Evolutionary conservation across 371 early-diverging fungal species (phyloP).

Genomic region (Coemansia sp.): DNA sequence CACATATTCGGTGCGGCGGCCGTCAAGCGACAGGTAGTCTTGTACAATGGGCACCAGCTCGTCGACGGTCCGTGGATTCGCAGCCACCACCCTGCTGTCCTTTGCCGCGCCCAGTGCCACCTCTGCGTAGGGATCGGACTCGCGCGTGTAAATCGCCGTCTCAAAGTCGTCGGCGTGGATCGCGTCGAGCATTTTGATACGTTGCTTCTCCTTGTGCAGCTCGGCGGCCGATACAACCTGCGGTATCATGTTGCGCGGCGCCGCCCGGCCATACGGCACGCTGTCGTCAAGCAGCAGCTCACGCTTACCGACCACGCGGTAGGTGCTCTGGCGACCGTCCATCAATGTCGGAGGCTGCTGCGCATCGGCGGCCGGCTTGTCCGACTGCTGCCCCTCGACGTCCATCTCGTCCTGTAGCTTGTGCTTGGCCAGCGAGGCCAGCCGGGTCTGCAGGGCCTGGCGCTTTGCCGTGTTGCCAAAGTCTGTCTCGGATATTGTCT

Average conservation of each 20-base stretch:
- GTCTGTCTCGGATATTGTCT: conserved; percentile 32
- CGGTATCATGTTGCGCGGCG: conserved; percentile 21
- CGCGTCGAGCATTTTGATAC: conserved; percentile 63
- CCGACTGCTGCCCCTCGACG: background rate
- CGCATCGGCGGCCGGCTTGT: background rate
- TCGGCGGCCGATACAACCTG: conserved; percentile 24
- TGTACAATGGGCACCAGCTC: conserved; percentile 74
- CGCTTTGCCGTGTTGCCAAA: conserved; percentile 21
- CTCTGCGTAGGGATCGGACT: conserved; percentile 31
- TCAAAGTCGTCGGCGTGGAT: conserved; percentile 59
- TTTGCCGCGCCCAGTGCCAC: conserved; percentile 47
- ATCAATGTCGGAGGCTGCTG: too few relatives aligned
- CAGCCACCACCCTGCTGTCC: conserved; percentile 41
- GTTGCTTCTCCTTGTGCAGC: background rate
- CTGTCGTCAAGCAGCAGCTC: conserved; percentile 17
- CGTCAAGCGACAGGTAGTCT: conserved; percentile 59
- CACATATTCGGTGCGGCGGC: conserved; percentile 25
- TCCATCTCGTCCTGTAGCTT: conserved; percentile 13
- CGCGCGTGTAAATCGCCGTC: conserved; percentile 36
- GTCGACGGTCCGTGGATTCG: conserved; percentile 58
- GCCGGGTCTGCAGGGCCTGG: conserved; percentile 26
- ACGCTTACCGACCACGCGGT: conserved; percentile 26
- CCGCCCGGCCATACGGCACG: background rate
- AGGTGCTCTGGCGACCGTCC: conserved; percentile 6
- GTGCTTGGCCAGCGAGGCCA: conserved; percentile 12